Conservation (phyloP, 805 yeast species). For the Yarrowia alimentaria region DNA sequence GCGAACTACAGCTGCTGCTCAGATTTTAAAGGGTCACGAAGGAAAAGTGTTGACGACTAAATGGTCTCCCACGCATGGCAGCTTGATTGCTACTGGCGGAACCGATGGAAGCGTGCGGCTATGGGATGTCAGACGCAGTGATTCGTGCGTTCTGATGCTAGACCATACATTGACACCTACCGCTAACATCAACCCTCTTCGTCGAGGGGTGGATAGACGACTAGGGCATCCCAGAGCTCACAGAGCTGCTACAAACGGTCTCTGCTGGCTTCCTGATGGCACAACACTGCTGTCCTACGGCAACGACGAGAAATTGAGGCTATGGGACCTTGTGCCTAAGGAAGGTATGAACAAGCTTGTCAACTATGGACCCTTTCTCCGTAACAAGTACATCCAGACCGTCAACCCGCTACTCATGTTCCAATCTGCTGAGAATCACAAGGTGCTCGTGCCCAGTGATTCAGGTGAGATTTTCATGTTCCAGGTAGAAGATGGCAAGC, state of each 20-base stretch:
- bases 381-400: slow-evolving; percentile 61
- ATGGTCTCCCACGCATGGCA: slow-evolving; percentile 77
- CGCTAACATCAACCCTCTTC: slow-evolving; percentile 5
- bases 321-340: slow-evolving; percentile 67
- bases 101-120: slow-evolving; percentile 93
- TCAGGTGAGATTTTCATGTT: slow-evolving; percentile 66
- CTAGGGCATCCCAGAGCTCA: slow-evolving; percentile 57
- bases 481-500: slow-evolving; percentile 59
- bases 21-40: slow-evolving; percentile 62
- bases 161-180: slow-evolving; percentile 41
- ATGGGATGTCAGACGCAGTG: slow-evolving; percentile 67
- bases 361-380: slow-evolving; percentile 74
- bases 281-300: slow-evolving; percentile 64
- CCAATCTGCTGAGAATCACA: slow-evolving; percentile 40
- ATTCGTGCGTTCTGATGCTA: slow-evolving; percentile 59
- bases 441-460: slow-evolving; percentile 61
- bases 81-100: slow-evolving; percentile 83
- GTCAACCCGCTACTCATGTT: slow-evolving; percentile 53
- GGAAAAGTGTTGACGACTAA: slow-evolving; percentile 57
- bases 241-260: slow-evolving; percentile 72
- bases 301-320: slow-evolving; percentile 72
- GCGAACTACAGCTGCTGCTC: slow-evolving; percentile 69
- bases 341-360: slow-evolving; percentile 55
- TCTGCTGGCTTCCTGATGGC: slow-evolving; percentile 72
- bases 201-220: slow-evolving; percentile 15